Conservation (phyloP, 2,329 filamentous ascomycete genomes). For the Mycosphaerella sp. region DNA sequence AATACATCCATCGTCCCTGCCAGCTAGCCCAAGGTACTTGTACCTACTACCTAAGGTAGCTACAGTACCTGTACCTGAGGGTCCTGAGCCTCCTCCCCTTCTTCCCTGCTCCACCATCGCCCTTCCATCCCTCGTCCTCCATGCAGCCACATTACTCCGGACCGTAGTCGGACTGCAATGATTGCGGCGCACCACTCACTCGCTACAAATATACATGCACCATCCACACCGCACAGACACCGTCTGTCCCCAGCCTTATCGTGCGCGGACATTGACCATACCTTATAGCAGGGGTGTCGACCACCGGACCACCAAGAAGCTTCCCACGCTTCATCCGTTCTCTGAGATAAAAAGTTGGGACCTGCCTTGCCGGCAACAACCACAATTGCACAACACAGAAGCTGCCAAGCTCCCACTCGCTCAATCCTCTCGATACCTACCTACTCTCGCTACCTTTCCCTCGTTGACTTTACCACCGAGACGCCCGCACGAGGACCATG, state of each 20-base stretch:
- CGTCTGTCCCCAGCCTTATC: neutral
- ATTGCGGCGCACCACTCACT: neutral
- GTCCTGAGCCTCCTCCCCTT: too few species aligned
- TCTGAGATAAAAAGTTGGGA: neutral
- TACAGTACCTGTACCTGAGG: too few species aligned
- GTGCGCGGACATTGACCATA: neutral
- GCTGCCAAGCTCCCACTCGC: neutral
- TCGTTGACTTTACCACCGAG: neutral
- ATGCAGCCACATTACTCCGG: too few species aligned
- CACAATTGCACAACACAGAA: neutral
- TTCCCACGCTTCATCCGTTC: neutral
- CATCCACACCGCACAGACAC: neutral
- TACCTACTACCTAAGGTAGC: too few species aligned
- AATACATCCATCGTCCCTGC: too few species aligned
- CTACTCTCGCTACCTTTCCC: neutral
- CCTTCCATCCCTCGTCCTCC: too few species aligned
- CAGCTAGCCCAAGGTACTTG: too few species aligned
- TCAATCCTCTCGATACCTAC: neutral
- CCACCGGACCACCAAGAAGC: neutral
- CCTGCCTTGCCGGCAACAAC: neutral
- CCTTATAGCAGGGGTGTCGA: neutral
- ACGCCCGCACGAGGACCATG: slow-evolving; percentile 46
- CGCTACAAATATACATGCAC: neutral
- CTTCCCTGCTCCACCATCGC: too few species aligned
- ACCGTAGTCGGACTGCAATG: too few species aligned